These are phyloP conservation scores for Penicillium sp. DNA, from an alignment of 2,329 filamentous ascomycete species.

Conservation along the genomic window DNA sequence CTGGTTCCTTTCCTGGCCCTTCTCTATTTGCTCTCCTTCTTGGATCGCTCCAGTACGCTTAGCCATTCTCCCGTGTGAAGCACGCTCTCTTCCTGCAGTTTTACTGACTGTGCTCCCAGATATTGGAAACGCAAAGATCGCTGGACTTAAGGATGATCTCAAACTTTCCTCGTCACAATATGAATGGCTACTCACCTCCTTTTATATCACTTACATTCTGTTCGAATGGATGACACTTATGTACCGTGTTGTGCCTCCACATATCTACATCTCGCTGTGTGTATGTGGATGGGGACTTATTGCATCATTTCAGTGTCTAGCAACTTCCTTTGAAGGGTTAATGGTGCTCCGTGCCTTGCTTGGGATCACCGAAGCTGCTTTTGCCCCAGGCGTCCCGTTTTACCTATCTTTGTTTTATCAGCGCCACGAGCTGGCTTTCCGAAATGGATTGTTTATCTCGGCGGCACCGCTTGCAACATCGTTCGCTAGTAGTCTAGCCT, in stretches of 20 bases:
- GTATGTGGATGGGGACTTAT: conserved; percentile 78
- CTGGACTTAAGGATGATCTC: conserved; percentile 58
- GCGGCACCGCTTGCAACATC: conserved; percentile 64
- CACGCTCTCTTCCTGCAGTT: neutral
- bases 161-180: conserved; percentile 58
- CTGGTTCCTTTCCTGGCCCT: conserved; percentile 80
- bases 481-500: conserved; percentile 75
- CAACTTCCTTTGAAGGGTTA: conserved; percentile 62
- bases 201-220: conserved; percentile 65
- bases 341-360: conserved; percentile 49
- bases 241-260: conserved; percentile 61
- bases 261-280: conserved; percentile 59
- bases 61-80: neutral
- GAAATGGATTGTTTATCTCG: conserved; percentile 84
- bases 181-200: conserved; percentile 62
- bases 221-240: conserved; percentile 69
- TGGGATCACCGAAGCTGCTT: conserved; percentile 62
- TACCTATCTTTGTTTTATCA: conserved; percentile 66
- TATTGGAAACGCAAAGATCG: conserved; percentile 64
- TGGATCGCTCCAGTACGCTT: conserved; percentile 77
- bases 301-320: conserved; percentile 72
- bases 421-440: conserved; percentile 73
- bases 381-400: conserved; percentile 64
- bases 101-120: conserved; percentile 37
- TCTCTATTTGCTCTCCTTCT: conserved; percentile 80